These are phyloP conservation scores for Sistotremastrum suecicum DNA, from an alignment of 768 basidiomycete species.

Conservation along the genomic window DNA sequence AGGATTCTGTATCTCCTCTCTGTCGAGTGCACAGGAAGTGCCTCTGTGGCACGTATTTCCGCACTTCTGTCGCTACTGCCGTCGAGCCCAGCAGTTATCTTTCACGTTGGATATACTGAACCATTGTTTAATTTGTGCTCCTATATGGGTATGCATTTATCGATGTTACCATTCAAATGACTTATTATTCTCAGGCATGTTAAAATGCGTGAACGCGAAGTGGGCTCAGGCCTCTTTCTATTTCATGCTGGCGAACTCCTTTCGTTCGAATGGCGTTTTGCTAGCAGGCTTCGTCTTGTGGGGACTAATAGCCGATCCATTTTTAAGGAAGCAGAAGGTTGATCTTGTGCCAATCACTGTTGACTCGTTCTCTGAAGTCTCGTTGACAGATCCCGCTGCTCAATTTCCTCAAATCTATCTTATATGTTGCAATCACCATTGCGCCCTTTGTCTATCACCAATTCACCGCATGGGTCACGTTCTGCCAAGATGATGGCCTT, in stretches of 20 bases:
- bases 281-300: conserved; percentile 69
- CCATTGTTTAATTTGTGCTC: conserved; percentile 77
- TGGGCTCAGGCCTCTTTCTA: conserved; percentile 44
- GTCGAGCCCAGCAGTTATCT: conserved; percentile 63
- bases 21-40: conserved; percentile 37
- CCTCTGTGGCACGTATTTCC: conserved; percentile 45
- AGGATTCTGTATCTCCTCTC: conserved; percentile 45
- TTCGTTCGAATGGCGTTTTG: conserved; percentile 69
- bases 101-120: conserved; percentile 66
- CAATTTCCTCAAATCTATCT: conserved; percentile 20
- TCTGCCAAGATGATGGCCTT: conserved; percentile 32
- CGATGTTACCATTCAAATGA: not conserved
- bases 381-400: conserved; percentile 20
- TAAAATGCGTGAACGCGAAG: conserved; percentile 31
- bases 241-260: conserved; percentile 49
- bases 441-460: conserved; percentile 67
- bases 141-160: conserved; percentile 41
- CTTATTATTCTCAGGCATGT: conserved; percentile 33
- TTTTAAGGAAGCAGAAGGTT: conserved; percentile 26
- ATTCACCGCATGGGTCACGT: conserved; percentile 43
- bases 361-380: conserved; percentile 6
- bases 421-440: conserved; percentile 33
- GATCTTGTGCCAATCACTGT: conserved; percentile 4
- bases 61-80: conserved; percentile 61
- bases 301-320: conserved; percentile 47